phyloP scores from a whole-genome alignment of 1,284 basidiomycete species.

The Moesziomyces globuligerus region DNA sequence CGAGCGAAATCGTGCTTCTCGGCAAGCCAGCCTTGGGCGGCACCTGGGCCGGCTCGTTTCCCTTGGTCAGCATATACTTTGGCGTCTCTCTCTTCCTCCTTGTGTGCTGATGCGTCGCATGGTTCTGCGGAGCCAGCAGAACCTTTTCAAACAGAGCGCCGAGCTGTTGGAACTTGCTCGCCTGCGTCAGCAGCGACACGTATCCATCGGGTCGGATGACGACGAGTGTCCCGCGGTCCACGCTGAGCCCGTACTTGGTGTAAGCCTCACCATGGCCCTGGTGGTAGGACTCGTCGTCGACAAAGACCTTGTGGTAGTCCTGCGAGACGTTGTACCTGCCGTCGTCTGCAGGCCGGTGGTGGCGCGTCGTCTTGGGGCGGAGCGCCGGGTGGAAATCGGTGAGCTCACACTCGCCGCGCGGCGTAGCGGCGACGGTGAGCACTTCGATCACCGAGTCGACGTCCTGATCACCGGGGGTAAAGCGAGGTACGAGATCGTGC shows the following conservation, averaged over 20 bases:
- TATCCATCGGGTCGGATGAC: constrained; percentile 40
- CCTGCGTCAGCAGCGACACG: constrained; percentile 23
- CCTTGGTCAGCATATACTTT: constrained; percentile 9
- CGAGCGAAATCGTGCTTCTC: constrained; percentile 1
- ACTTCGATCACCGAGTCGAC: constrained; percentile 42
- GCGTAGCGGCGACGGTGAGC: constrained; percentile 25
- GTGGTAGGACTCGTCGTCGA: constrained; percentile 34
- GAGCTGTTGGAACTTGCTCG: constrained; percentile 10
- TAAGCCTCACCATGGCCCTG: constrained; percentile 34
- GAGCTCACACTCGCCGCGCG: constrained; percentile 15
- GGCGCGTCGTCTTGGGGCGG: constrained; percentile 15
- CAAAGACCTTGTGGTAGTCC: constrained; percentile 43
- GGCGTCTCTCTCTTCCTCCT: constrained; percentile 17
- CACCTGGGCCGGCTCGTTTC: constrained; percentile 2
- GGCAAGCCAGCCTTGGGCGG: constrained; percentile 7
- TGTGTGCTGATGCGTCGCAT: constrained; percentile 27
- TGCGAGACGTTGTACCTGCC: constrained; percentile 26
- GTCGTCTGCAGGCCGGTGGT: constrained; percentile 16
- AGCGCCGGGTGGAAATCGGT: constrained; percentile 18
- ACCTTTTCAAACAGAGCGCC: constrained; percentile 22
- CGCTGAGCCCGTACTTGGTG: constrained; percentile 19
- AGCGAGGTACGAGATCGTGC: constrained; percentile 8
- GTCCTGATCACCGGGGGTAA: constrained; percentile 24
- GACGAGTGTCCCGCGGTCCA: constrained; percentile 24
- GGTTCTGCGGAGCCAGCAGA: constrained; percentile 9